Base-by-base conservation (phyloP, 164 flowering plant genomes). In the Nelumbo lutea region DNA sequence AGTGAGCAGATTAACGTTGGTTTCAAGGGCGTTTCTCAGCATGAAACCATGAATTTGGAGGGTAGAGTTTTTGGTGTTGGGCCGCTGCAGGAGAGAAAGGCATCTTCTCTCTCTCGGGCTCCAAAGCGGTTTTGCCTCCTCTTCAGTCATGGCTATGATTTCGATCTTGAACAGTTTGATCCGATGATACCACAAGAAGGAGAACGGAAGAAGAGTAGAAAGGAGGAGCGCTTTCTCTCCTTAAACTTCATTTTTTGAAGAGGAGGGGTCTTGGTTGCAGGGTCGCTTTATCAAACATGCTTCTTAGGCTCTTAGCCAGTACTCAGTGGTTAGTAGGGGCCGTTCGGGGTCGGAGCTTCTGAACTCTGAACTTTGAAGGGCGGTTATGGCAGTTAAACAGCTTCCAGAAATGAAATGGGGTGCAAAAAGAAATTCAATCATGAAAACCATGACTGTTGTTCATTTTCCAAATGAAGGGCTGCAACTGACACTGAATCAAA, bases 1-100 rank as follows among this genome's bases (percentile, higher is more conserved):
- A 59, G 96, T 81, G 75, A 86, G 66, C 72, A 90, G 84, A 57
- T 81, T 80, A 63, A 83, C 75, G 65, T 91, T 90, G 75, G 83
- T 67, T 27, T 83, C 77, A 53, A 88, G 80, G 66, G 83, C 72
- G 70, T 80, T 69, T 42, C 84, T 82, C 68, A 90, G 84, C 79
- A 90, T 83, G 81, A 85, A 87, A 46, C 91, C 88, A 64, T 92
- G 92, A 75, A 88, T 80, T 80, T 90, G 96, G 60, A 85, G 87
- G 63, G 88, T 80, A 13, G 83, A 56, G 45, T 66, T 43, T 55
- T 46, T 76, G 43, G 76, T 66, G 70, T 71, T 75, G 41, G 65
- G 66, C 50, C 66, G 68, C 51, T 83, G 88, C 55, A 91, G 85
- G 59, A 91, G 88, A 64, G 55, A 66, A 42, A 91, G 74, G 68